phyloP scores from a whole-genome alignment of 805 yeast species.

The Zygosaccharomyces lentus region DNA sequence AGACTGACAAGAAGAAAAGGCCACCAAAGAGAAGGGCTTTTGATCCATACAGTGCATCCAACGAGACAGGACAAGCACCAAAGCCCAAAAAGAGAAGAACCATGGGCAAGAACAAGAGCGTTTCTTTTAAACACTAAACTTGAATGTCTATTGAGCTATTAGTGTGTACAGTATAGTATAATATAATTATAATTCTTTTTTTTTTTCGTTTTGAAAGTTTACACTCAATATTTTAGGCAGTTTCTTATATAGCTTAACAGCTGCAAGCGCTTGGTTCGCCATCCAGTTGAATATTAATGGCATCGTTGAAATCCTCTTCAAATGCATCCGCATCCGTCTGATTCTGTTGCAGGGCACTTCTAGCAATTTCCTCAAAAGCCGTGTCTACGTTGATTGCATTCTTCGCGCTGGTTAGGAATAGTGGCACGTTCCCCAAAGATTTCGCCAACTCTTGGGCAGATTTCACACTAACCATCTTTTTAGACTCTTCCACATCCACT shows the following conservation, averaged over 20 bases:
- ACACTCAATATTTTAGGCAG: neutral
- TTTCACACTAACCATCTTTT: conserved; percentile 62
- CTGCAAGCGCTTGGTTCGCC: conserved; percentile 73
- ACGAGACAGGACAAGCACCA: conserved; percentile 43
- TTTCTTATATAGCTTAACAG: conserved; percentile 42
- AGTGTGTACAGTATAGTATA: neutral
- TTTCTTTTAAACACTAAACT: conserved; percentile 23
- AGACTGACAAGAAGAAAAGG: conserved; percentile 12
- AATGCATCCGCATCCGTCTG: conserved; percentile 65
- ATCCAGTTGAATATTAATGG: conserved; percentile 90
- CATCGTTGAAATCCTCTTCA: conserved; percentile 92
- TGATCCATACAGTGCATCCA: conserved; percentile 53
- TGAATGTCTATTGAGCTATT: neutral
- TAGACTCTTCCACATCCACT: conserved; percentile 88
- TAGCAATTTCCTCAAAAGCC: conserved; percentile 93
- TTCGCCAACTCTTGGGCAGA: conserved; percentile 60
- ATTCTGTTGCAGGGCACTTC: conserved; percentile 93
- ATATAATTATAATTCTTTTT: conserved; percentile 3
- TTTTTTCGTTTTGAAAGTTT: neutral
- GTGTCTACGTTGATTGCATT: conserved; percentile 92
- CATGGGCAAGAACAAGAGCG: conserved; percentile 26
- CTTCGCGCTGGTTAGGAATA: conserved; percentile 96
- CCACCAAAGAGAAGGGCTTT: conserved; percentile 40
- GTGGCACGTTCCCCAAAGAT: conserved; percentile 73
- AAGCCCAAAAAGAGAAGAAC: conserved; percentile 45